Conservation (phyloP, 2,329 filamentous ascomycete genomes). For the Fonsecaea pugnacius region DNA sequence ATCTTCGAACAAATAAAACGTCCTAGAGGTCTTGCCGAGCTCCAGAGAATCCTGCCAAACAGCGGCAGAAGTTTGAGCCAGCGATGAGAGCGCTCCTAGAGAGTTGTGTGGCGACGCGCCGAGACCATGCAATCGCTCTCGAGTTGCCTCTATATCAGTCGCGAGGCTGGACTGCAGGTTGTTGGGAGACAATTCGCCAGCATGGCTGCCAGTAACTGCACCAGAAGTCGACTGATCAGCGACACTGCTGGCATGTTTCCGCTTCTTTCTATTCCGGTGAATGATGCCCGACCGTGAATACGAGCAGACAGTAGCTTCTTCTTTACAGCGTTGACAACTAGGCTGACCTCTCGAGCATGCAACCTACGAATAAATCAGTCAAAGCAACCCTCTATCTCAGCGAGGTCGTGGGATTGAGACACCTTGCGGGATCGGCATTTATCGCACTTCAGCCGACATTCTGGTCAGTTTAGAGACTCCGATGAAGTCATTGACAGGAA, state of each 20-base stretch:
- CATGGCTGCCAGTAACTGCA: background rate
- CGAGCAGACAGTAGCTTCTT: background rate
- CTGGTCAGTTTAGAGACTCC: background rate
- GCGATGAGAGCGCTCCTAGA: background rate
- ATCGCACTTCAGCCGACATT: background rate
- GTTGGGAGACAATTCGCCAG: background rate
- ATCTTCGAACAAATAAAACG: background rate
- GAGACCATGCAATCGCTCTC: background rate
- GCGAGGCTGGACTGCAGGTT: background rate
- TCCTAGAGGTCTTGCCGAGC: background rate
- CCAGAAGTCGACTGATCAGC: background rate
- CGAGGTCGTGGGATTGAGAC: background rate
- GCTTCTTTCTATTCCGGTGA: background rate
- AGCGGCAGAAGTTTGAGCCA: background rate
- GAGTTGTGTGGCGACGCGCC: background rate
- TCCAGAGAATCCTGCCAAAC: background rate
- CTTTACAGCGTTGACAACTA: background rate
- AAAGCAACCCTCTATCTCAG: background rate
- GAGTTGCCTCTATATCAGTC: background rate
- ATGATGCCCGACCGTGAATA: background rate
- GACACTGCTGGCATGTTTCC: background rate
- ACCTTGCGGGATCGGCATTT: slow-evolving; percentile 1
- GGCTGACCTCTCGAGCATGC: background rate
- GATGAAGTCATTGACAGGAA: background rate
- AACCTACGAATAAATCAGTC: background rate